Base-by-base conservation (phyloP, 2,329 filamentous ascomycete genomes). In the Fusarium praegraminearum region DNA sequence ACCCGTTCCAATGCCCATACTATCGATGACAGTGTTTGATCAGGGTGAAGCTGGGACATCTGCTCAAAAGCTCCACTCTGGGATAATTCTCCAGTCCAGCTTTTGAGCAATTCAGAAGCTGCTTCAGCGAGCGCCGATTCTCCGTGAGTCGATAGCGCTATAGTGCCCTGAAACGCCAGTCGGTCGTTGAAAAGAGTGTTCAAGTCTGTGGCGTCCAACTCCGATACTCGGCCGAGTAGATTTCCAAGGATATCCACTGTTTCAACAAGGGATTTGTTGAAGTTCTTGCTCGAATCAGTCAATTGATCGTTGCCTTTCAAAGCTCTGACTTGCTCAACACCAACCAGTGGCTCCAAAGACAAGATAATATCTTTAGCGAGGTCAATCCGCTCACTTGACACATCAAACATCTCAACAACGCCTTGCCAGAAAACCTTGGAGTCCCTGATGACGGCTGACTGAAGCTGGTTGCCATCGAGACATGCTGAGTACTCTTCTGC, bases 41-140 rank as follows among this genome's bases (percentile, higher is more conserved):
- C 80, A 8, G 81, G 78, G 50, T 81, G 80, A 2, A 78, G 73
- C 44, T 79, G 78, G 9, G 80, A 77, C 76, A 81, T 80, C 50
- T 81, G 79, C 52, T 81, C 77, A 20, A 81, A 74, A 4, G 80
- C 79, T 13, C 75, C 71, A 33, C 76, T 77, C 41, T 86, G 84
- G 22, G 81, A 82, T 35, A 83, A 77, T 77, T 97, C 89, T 11
- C 87, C 87, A 36, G 93, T 96, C 73, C 95, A 88, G 36, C 89
- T 89, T 79, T 97, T 97, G 69, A 98, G 86, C 30, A 98, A 83
- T 70, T 94, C 91, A 9, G 94, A 87, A 2, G 92, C 90, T 18
- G 93, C 91, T 76, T 94, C 91, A 65, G 93, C 93, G 35, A 96
- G 90, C 61, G 90, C 86, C 58, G 91, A 84, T 71, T 97, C 91